Percentiles rank a stretch among this genome's conserved stretches.
Conservation (phyloP, 2,329 filamentous ascomycete genomes). For the Botrytis squamosa region DNA sequence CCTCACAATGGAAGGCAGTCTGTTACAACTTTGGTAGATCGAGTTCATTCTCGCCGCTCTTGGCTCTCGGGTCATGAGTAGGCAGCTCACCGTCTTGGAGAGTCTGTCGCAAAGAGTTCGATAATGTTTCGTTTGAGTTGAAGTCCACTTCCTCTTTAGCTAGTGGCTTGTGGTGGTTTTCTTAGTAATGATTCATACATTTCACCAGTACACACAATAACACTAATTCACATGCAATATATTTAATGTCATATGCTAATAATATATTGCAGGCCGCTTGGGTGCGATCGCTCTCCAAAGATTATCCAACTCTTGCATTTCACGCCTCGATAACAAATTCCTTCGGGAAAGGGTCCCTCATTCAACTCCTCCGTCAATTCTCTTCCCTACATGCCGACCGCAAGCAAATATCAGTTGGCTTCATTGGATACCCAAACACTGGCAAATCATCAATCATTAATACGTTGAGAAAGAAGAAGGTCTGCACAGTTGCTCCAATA, state of each 20-base stretch:
- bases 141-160: slow-evolving; percentile 68
- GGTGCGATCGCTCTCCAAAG: slow-evolving; percentile 84
- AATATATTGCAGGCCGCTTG: slow-evolving; percentile 71
- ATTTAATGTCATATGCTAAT: slow-evolving; percentile 36
- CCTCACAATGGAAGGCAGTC: slow-evolving; percentile 72
- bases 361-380: slow-evolving; percentile 89
- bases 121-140: slow-evolving; percentile 97
- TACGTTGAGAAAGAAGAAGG: slow-evolving; percentile 89
- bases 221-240: slow-evolving; percentile 1
- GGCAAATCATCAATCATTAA: slow-evolving; percentile 98
- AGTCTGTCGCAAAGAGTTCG: slow-evolving; percentile 63
- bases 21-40: slow-evolving; percentile 99
- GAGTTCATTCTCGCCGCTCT: slow-evolving; percentile 65
- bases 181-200: slow-evolving; percentile 99
- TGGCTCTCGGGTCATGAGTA: slow-evolving; percentile 64
- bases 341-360: slow-evolving; percentile 93
- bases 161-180: slow-evolving; percentile 72
- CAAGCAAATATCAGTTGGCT: slow-evolving; percentile 91
- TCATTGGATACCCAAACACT: slow-evolving; percentile 77
- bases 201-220: slow-evolving; percentile 45
- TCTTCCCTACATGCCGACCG: slow-evolving; percentile 83
- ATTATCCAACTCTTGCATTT: slow-evolving; percentile 92
- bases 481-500: slow-evolving; percentile 89
- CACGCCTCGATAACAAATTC: slow-evolving; percentile 93
- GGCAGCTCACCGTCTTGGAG: slow-evolving; percentile 86